Percentiles rank a stretch among this genome's conserved stretches.
Conservation (phyloP, 2,329 filamentous ascomycete species). For the Knufia petricola region DNA sequence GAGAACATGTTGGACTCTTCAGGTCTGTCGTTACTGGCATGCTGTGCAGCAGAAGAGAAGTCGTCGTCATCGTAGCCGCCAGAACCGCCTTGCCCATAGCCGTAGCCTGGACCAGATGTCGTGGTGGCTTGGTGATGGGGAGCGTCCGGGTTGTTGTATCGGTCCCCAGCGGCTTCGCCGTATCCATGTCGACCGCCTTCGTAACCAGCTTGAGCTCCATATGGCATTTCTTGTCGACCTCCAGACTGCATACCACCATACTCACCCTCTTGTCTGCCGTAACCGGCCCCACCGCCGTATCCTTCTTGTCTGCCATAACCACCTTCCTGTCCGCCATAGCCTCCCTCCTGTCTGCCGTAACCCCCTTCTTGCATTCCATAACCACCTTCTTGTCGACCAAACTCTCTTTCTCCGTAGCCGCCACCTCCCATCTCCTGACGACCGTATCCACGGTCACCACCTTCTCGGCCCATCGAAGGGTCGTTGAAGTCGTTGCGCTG, state of each 20-base stretch:
- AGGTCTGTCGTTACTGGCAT: constrained; percentile 34
- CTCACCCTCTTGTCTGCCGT: background rate
- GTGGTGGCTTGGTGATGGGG: constrained; percentile 14
- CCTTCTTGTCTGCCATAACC: constrained; percentile 9
- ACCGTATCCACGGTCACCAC: constrained; percentile 5
- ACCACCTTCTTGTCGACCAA: background rate
- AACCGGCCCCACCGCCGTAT: constrained; percentile 4
- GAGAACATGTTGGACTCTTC: constrained; percentile 48
- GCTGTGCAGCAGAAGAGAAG: constrained; percentile 44
- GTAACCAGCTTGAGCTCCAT: too few relatives aligned
- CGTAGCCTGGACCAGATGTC: constrained; percentile 16
- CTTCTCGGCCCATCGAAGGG: constrained; percentile 10
- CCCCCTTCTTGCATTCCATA: constrained; percentile 1
- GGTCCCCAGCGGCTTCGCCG: background rate
- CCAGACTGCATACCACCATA: constrained; percentile 10
- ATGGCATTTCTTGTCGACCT: constrained; percentile 13
- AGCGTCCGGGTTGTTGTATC: constrained; percentile 5
- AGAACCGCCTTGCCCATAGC: constrained; percentile 23
- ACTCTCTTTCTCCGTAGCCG: background rate
- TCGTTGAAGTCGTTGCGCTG: constrained; percentile 18
- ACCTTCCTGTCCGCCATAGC: constrained; percentile 11
- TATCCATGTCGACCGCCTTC: too few relatives aligned
- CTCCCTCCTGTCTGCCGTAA: background rate
- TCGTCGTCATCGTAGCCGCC: constrained; percentile 40
- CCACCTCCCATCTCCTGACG: constrained; percentile 5